A percentile compares a stretch with the other conserved stretches of the same genome.
phyloP scores from a whole-genome alignment of 106 monocot species.

The Cymbidium sinense region DNA sequence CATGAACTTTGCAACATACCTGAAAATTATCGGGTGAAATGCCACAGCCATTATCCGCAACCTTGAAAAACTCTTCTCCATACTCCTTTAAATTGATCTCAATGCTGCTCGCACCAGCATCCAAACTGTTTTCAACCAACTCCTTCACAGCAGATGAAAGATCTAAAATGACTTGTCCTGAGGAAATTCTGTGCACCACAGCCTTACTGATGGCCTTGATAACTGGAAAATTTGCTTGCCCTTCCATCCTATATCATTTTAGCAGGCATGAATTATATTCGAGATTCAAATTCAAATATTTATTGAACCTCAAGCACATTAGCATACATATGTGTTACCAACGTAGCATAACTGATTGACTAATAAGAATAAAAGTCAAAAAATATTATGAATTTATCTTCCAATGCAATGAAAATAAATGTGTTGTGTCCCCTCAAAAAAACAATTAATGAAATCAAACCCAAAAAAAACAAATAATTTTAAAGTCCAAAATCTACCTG shows the following conservation, averaged over 20 bases:
- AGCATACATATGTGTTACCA: not conserved
- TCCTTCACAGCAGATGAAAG: conserved; percentile 95
- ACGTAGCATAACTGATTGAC: not conserved
- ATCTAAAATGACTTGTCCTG: conserved; percentile 97
- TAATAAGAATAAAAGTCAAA: not conserved
- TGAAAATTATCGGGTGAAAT: conserved; percentile 86
- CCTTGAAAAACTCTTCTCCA: conserved; percentile 83
- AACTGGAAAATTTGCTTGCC: conserved; percentile 25
- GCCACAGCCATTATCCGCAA: conserved; percentile 89
- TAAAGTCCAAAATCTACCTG: not conserved
- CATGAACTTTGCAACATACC: conserved; percentile 28
- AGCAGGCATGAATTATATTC: not conserved
- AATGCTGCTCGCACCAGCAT: conserved; percentile 78
- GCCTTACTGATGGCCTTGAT: conserved; percentile 77
- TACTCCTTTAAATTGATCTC: conserved; percentile 77
- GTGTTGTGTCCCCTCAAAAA: not conserved
- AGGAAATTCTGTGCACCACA: conserved; percentile 78
- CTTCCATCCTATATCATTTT: conserved; percentile 29
- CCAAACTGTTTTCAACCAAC: conserved; percentile 92
- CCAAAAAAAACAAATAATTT: not conserved
- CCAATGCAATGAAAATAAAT: not conserved
- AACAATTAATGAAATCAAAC: not conserved
- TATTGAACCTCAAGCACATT: not conserved
- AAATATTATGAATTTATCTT: too few species aligned
- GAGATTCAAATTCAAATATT: not conserved